Conservation (phyloP, 352 stramenopile genomes). For the Blastocystis sp. region DNA sequence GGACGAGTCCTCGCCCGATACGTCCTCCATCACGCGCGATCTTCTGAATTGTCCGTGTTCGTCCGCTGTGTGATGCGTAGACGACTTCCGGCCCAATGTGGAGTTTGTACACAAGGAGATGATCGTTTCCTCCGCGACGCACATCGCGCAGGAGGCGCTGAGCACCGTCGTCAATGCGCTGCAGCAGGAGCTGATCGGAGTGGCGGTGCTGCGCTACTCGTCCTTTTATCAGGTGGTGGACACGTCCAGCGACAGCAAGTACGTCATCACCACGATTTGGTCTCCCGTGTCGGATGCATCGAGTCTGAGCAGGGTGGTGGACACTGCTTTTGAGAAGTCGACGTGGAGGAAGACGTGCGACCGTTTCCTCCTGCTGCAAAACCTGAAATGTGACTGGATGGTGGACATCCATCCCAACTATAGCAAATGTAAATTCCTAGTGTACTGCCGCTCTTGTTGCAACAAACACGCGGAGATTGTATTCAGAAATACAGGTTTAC, state of each 20-base stretch:
- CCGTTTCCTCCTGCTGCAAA: not conserved
- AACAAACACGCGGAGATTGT: constrained; percentile 18
- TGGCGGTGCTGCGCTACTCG: constrained; percentile 25
- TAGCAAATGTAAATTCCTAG: constrained; percentile 20
- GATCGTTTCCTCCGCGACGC: constrained; percentile 4
- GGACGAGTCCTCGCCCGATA: not conserved
- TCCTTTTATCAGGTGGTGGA: constrained; percentile 29
- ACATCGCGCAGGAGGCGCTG: constrained; percentile 1
- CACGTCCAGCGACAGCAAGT: constrained; percentile 20
- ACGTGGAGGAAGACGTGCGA: constrained; percentile 22
- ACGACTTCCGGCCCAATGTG: constrained; percentile 56
- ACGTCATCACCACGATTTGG: constrained; percentile 7
- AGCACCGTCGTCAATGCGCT: not conserved
- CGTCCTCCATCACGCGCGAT: not conserved
- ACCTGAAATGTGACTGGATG: constrained; percentile 51
- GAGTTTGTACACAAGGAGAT: constrained; percentile 58
- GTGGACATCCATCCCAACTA: constrained; percentile 52
- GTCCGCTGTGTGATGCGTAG: constrained; percentile 16
- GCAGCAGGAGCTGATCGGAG: constrained; percentile 23
- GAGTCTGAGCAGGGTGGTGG: not conserved
- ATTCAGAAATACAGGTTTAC: constrained; percentile 67
- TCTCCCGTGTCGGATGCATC: not conserved
- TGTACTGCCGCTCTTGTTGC: constrained; percentile 15
- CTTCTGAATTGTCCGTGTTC: constrained; percentile 2
- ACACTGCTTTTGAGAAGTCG: constrained; percentile 22